Percentiles rank a stretch among this genome's conserved stretches.
These are phyloP conservation scores for Penicillium freii DNA, from an alignment of 2,329 filamentous ascomycete genomes.

Conservation along the genomic window DNA sequence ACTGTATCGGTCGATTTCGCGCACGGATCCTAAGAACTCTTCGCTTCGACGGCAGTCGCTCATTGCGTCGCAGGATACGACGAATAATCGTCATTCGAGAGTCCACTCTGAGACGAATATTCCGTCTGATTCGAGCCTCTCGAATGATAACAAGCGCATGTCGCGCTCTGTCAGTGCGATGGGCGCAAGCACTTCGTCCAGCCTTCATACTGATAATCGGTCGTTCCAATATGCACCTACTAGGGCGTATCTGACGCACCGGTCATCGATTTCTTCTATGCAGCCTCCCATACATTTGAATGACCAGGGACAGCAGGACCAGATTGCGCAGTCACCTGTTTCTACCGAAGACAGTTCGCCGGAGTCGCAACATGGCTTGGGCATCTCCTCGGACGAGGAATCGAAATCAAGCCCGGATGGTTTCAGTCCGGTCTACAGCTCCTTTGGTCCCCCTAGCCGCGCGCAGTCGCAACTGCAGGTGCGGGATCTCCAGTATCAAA, in stretches of 20 bases:
- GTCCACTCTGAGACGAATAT: conserved; percentile 62
- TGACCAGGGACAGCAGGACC: conserved; percentile 9
- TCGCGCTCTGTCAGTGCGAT: conserved; percentile 64
- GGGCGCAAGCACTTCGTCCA: conserved; percentile 36
- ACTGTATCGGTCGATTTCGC: conserved; percentile 44
- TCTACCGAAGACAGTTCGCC: conserved; percentile 19
- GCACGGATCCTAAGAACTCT: conserved; percentile 44
- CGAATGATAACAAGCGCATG: conserved; percentile 42
- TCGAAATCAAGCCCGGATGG: conserved; percentile 33
- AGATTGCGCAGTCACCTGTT: conserved; percentile 5
- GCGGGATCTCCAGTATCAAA: conserved; percentile 74
- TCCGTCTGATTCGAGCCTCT: conserved; percentile 37
- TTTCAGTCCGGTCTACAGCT: conserved; percentile 38
- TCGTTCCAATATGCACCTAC: conserved; percentile 36
- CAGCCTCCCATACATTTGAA: conserved; percentile 19
- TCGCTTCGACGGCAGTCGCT: conserved; percentile 45
- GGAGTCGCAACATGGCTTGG: conserved; percentile 27
- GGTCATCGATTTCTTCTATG: conserved; percentile 42
- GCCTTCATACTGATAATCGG: conserved; percentile 32
- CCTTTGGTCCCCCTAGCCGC: conserved; percentile 54
- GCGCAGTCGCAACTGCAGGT: conserved; percentile 72
- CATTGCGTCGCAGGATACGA: conserved; percentile 34
- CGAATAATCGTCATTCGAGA: conserved; percentile 55
- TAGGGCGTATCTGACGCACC: conserved; percentile 34
- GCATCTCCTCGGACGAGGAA: conserved; percentile 29